Percentiles rank a stretch among this genome's conserved stretches.
These are phyloP conservation scores for Carex pumila DNA, from an alignment of 176 grass and related monocot genomes.

Conservation along the genomic window DNA sequence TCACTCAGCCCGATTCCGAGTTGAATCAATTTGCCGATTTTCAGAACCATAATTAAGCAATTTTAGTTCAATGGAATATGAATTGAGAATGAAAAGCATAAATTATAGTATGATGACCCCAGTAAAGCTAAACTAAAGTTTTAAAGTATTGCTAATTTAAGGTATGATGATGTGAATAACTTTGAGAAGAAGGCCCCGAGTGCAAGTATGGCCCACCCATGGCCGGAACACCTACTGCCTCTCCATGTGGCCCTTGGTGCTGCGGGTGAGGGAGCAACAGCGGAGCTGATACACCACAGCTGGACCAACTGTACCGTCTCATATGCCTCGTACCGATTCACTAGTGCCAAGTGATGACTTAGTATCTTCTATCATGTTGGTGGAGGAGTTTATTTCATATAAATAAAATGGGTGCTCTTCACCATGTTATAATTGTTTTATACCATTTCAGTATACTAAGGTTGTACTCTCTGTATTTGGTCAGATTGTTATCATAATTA, in stretches of 20 bases:
- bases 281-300: slow-evolving; percentile 59
- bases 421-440: not conserved
- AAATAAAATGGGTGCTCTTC: not conserved
- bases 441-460: not conserved
- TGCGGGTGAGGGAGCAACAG: slow-evolving; percentile 41
- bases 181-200: slow-evolving; percentile 52
- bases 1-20: no score
- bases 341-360: slow-evolving; percentile 19
- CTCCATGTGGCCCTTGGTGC: slow-evolving; percentile 87
- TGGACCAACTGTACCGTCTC: slow-evolving; percentile 56
- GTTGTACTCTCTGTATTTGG: not conserved
- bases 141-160: not conserved
- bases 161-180: slow-evolving; percentile 66
- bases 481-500: not conserved
- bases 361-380: not conserved
- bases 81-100: not conserved
- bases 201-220: slow-evolving; percentile 52
- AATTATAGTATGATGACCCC: not conserved
- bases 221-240: slow-evolving; percentile 68
- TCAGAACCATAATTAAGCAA: no score
- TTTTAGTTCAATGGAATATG: not conserved
- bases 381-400: no score
- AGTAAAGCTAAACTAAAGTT: no score
- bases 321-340: slow-evolving; percentile 58
- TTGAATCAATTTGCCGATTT: no score